Percentiles rank a stretch among this genome's conserved stretches.
These are phyloP conservation scores for Fusarium kyushuense DNA, from an alignment of 2,329 filamentous ascomycete species.

Conservation along the genomic window DNA sequence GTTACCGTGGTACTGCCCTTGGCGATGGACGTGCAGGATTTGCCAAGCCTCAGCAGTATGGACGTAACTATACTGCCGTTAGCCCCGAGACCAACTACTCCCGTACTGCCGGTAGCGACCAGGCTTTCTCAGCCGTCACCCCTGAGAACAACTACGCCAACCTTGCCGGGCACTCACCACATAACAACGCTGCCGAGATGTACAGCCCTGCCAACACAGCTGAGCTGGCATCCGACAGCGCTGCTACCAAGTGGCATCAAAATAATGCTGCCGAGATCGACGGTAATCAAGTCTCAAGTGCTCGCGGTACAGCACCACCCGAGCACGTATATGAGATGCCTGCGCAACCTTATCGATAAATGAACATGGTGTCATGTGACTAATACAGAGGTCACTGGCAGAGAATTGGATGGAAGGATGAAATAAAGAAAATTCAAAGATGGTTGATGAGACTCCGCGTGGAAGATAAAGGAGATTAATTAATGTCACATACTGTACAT, in stretches of 20 bases:
- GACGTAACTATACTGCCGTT: constrained; percentile 48
- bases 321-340: constrained; percentile 60
- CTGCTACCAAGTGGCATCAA: constrained; percentile 52
- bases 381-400: constrained; percentile 4
- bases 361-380: neutral
- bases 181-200: constrained; percentile 44
- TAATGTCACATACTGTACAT: constrained; percentile 51
- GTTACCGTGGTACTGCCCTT: constrained; percentile 56
- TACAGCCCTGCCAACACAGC: constrained; percentile 44
- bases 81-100: constrained; percentile 44
- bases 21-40: constrained; percentile 56
- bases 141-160: constrained; percentile 45
- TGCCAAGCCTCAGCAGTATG: constrained; percentile 54
- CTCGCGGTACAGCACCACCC: constrained; percentile 45
- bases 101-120: constrained; percentile 32
- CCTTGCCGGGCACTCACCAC: constrained; percentile 36
- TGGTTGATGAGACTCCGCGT: constrained; percentile 31
- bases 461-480: constrained; percentile 37
- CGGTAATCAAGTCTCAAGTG: constrained; percentile 50
- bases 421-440: constrained; percentile 31
- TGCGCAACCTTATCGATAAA: constrained; percentile 53
- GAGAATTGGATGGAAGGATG: constrained; percentile 17
- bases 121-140: constrained; percentile 33
- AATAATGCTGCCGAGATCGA: constrained; percentile 56
- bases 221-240: constrained; percentile 53